Evolutionary conservation across 2,329 filamentous ascomycete species (phyloP).

Genomic region (Iodosphaeria phyllophila): DNA sequence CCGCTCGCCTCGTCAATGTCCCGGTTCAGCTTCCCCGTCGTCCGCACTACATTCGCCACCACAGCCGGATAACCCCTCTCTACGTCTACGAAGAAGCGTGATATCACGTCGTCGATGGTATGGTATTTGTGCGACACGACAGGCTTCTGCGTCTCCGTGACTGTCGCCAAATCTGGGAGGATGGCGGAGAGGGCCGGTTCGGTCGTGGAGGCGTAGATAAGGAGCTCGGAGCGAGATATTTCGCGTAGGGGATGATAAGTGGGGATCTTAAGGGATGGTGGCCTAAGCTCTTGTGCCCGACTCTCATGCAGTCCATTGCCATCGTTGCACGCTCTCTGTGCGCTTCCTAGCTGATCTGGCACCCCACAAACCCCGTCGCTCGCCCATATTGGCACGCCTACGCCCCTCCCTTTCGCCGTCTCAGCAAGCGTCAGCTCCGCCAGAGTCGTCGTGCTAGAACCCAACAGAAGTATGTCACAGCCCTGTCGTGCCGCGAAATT

Average conservation of each 20-base stretch:
- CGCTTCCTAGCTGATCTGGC: conserved; percentile 5
- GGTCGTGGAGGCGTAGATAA: conserved; percentile 40
- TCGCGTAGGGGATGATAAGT: conserved; percentile 74
- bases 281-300: not conserved
- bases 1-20: conserved; percentile 14
- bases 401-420: conserved; percentile 81
- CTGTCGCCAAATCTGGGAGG: conserved; percentile 3
- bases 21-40: conserved; percentile 60
- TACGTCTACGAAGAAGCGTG: conserved; percentile 71
- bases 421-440: conserved; percentile 74
- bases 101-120: conserved; percentile 83
- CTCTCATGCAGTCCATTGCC: too few species aligned
- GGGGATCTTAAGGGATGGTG: conserved; percentile 9
- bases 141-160: conserved; percentile 11
- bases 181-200: conserved; percentile 19
- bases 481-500: conserved; percentile 38
- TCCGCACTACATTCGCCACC: conserved; percentile 88
- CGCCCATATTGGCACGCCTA: conserved; percentile 63
- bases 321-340: not conserved
- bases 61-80: conserved; percentile 78
- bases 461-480: conserved; percentile 61
- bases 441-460: conserved; percentile 71
- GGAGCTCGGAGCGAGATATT: conserved; percentile 63
- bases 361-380: conserved; percentile 44
- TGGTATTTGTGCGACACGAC: conserved; percentile 53